Percentiles rank a stretch among this genome's conserved stretches.
Conservation (phyloP, 768 basidiomycete species). For the Lactarius hatsudake region DNA sequence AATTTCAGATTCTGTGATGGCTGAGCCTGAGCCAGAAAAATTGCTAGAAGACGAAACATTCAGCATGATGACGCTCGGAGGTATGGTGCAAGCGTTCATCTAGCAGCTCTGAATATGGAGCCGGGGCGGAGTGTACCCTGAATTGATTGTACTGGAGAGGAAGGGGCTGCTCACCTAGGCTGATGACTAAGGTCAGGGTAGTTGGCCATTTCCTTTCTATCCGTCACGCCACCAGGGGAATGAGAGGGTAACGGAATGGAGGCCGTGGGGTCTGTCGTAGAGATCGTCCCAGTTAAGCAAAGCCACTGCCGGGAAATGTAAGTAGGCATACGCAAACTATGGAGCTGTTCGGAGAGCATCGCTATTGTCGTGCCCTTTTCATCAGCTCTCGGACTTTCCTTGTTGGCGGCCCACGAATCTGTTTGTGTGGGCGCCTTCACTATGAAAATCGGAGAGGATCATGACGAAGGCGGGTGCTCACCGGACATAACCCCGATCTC, state of each 20-base stretch:
- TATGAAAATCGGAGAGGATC: background rate
- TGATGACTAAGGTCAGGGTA: background rate
- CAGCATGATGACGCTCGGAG: background rate
- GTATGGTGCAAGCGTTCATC: background rate
- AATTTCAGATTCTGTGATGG: background rate
- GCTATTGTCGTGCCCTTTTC: background rate
- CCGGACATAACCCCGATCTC: background rate
- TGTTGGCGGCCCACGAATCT: background rate
- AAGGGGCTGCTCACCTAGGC: background rate
- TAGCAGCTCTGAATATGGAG: background rate
- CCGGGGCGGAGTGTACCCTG: background rate
- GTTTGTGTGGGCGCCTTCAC: background rate
- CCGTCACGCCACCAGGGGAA: background rate
- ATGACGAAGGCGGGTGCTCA: background rate
- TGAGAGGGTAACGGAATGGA: background rate
- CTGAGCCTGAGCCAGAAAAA: background rate
- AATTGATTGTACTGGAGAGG: background rate
- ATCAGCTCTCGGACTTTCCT: background rate
- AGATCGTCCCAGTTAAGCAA: background rate
- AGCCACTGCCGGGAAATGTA: background rate
- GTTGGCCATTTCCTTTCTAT: background rate
- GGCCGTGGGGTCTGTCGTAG: background rate
- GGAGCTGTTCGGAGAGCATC: background rate
- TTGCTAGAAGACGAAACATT: background rate
- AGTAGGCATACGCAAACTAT: background rate